These are phyloP conservation scores for Magnaporthiopsis poae DNA, from an alignment of 2,329 filamentous ascomycete species.

Conservation along the genomic window DNA sequence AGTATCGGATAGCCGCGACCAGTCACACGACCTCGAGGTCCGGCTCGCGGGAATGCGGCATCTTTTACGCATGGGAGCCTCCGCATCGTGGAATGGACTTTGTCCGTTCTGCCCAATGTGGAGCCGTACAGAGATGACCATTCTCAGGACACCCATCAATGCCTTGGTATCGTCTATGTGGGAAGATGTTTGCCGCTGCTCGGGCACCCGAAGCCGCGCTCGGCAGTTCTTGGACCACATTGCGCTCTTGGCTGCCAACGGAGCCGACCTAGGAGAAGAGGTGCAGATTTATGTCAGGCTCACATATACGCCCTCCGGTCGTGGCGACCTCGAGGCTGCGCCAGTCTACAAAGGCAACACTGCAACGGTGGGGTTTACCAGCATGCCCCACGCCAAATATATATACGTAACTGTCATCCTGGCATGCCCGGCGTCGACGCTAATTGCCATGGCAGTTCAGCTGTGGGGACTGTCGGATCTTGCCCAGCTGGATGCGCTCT, in stretches of 20 bases:
- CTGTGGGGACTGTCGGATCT: background rate
- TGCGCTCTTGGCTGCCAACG: background rate
- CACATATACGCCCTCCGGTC: too few relatives aligned
- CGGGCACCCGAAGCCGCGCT: background rate
- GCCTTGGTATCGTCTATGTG: background rate
- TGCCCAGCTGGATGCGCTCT: background rate
- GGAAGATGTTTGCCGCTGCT: background rate
- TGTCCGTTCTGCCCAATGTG: fast-evolving
- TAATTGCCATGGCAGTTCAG: background rate
- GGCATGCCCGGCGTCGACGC: background rate
- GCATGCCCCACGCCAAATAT: background rate
- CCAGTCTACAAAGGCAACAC: too few relatives aligned
- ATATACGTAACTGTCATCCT: background rate
- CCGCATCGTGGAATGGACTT: background rate
- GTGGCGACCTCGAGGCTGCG: too few relatives aligned
- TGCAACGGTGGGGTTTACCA: too few relatives aligned
- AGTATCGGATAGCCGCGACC: too few relatives aligned
- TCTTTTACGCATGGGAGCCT: background rate
- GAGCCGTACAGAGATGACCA: background rate
- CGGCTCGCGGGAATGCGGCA: too few relatives aligned
- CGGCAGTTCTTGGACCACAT: background rate
- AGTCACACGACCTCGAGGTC: background rate
- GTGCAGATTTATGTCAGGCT: background rate
- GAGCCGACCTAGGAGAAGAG: background rate
- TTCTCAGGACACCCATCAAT: background rate